Conservation (phyloP, 2,329 filamentous ascomycete species). For the Cercospora citrullina region DNA sequence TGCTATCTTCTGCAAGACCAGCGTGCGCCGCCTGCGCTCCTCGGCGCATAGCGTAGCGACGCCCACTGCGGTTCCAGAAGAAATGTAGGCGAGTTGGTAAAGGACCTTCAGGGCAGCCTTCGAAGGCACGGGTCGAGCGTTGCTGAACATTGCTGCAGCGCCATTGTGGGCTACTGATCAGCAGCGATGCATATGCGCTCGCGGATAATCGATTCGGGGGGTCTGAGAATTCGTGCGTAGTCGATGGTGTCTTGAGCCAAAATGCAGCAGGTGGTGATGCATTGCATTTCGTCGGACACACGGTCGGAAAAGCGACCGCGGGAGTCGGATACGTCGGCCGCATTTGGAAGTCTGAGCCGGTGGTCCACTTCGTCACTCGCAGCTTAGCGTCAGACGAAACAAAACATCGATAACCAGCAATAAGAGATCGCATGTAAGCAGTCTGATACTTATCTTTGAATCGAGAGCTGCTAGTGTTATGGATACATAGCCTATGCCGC, state of each 20-base stretch:
- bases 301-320: background rate
- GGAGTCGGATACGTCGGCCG: background rate
- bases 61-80: constrained; percentile 41
- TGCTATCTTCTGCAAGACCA: constrained; percentile 38
- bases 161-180: constrained; percentile 30
- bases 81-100: constrained; percentile 43
- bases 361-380: background rate
- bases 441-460: too few relatives aligned
- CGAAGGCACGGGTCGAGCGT: constrained; percentile 39
- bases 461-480: too few relatives aligned
- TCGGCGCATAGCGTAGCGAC: constrained; percentile 40
- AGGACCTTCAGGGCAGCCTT: constrained; percentile 39
- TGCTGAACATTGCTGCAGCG: constrained; percentile 35
- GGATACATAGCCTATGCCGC: background rate
- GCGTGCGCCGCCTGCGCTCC: constrained; percentile 39
- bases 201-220: background rate
- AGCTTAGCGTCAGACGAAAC: background rate
- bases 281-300: background rate
- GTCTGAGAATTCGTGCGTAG: background rate
- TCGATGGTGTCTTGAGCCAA: background rate
- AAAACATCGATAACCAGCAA: background rate
- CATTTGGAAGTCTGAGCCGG: background rate
- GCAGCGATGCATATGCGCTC: constrained; percentile 19
- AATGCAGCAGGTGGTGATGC: constrained; percentile 3
- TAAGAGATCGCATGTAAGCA: background rate